These are phyloP conservation scores for Wickerhamiella shivajii DNA, from an alignment of 805 yeast species.

Conservation along the genomic window DNA sequence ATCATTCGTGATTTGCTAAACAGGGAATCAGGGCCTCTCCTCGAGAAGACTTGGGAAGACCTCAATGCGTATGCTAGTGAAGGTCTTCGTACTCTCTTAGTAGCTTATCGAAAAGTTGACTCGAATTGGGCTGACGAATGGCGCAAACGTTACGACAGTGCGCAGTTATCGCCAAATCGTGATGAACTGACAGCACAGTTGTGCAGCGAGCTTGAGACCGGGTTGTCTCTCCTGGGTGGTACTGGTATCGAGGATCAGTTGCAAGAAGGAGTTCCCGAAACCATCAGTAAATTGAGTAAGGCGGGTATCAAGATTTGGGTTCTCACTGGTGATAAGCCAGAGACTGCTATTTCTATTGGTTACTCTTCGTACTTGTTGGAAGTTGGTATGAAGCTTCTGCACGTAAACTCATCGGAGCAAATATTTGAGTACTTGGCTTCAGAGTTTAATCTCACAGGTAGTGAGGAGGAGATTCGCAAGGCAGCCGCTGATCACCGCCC, in stretches of 20 bases:
- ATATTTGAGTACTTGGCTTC: constrained; percentile 35
- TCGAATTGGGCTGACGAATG: constrained; percentile 36
- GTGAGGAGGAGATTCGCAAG: constrained; percentile 30
- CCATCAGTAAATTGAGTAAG: constrained; percentile 46
- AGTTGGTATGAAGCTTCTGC: constrained; percentile 49
- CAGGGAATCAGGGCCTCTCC: not conserved
- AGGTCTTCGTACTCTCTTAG: constrained; percentile 62
- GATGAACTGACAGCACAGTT: constrained; percentile 41
- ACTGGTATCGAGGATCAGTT: constrained; percentile 72
- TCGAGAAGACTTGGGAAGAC: constrained; percentile 43
- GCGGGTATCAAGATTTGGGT: constrained; percentile 80
- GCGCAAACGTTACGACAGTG: constrained; percentile 37
- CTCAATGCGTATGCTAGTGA: constrained; percentile 59
- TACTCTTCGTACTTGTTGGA: constrained; percentile 60
- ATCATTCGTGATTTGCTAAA: constrained; percentile 59
- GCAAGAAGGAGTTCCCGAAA: constrained; percentile 65
- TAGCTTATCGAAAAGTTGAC: constrained; percentile 44
- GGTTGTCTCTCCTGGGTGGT: constrained; percentile 49
- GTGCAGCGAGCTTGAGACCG: constrained; percentile 45
- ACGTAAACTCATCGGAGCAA: constrained; percentile 29
- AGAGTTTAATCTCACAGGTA: constrained; percentile 25
- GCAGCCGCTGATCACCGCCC: constrained; percentile 53
- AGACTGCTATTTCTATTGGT: constrained; percentile 74
- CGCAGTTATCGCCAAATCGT: constrained; percentile 39
- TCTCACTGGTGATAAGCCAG: constrained; percentile 68